Conservation (phyloP, 73 alveolate genomes). For the Paramecium biaurelia region DNA sequence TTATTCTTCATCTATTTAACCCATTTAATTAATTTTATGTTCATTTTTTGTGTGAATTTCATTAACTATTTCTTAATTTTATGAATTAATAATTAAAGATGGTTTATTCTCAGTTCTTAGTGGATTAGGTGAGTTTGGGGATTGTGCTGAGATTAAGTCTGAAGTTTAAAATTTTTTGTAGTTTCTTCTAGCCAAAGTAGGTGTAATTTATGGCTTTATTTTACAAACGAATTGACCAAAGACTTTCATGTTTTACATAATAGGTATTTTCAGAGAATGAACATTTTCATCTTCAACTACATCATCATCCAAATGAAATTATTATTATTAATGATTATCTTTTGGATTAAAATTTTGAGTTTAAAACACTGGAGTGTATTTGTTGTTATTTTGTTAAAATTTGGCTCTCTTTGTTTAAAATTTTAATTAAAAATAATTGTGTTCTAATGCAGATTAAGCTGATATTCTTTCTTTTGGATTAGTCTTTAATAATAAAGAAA, state of each 20-base stretch:
- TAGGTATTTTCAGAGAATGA: neutral
- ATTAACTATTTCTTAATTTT: neutral
- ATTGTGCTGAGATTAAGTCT: neutral
- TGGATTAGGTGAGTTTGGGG: neutral
- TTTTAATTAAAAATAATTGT: slow-evolving; percentile 52
- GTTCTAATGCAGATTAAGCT: slow-evolving; percentile 63
- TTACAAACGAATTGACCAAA: slow-evolving; percentile 21
- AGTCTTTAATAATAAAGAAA: slow-evolving; percentile 47
- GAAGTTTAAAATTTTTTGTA: slow-evolving; percentile 4
- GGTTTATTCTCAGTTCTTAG: neutral
- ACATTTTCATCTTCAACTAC: slow-evolving; percentile 42
- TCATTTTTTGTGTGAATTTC: neutral
- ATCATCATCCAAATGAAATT: neutral
- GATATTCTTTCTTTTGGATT: slow-evolving; percentile 70
- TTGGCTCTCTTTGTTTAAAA: neutral
- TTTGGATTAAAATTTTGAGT: neutral
- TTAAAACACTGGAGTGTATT: slow-evolving; percentile 10
- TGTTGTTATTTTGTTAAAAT: neutral
- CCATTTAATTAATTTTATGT: neutral
- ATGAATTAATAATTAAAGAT: neutral
- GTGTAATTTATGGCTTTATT: neutral
- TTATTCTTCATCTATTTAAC: neutral
- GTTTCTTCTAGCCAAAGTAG: slow-evolving; percentile 3
- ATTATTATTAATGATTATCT: neutral
- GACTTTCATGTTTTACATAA: slow-evolving; percentile 2